These are phyloP conservation scores for Scheffersomyces insectosa DNA, from an alignment of 1,139 yeast genomes.

Conservation along the genomic window DNA sequence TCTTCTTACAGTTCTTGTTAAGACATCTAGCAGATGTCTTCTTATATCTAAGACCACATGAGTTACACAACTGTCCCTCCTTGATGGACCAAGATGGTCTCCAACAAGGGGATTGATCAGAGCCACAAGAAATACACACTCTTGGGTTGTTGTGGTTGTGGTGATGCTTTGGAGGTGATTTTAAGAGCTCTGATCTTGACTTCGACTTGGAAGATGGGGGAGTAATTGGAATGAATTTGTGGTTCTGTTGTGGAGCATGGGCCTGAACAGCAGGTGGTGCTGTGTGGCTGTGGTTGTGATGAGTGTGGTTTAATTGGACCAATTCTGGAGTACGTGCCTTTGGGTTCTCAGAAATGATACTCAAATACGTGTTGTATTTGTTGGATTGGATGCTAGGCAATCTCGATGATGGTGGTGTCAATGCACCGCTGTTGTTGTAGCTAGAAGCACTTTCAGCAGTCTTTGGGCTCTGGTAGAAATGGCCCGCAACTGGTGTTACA, in stretches of 20 bases:
- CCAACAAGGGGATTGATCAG: constrained; percentile 97
- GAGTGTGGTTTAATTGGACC: neutral
- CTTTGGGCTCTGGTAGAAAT: constrained; percentile 2
- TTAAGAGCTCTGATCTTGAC: constrained; percentile 30
- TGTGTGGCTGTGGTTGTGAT: neutral
- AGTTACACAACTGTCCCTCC: constrained; percentile 92
- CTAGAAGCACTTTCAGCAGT: constrained; percentile 5
- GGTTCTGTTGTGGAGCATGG: constrained; percentile 11
- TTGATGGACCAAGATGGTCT: constrained; percentile 92
- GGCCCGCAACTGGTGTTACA: constrained; percentile 2
- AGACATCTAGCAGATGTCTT: constrained; percentile 92
- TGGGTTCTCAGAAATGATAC: constrained; percentile 9
- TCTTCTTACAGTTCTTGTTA: constrained; percentile 71
- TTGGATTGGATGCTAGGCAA: constrained; percentile 10
- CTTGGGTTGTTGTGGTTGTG: constrained; percentile 40
- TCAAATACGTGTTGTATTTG: constrained; percentile 10
- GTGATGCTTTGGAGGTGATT: constrained; percentile 39
- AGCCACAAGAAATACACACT: constrained; percentile 86
- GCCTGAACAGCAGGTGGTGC: constrained; percentile 3
- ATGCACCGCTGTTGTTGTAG: constrained; percentile 12
- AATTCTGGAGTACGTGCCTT: neutral
- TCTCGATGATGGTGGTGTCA: constrained; percentile 10
- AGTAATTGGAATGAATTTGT: constrained; percentile 44
- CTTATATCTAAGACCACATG: constrained; percentile 92
- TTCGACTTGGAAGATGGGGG: constrained; percentile 42